Conservation (phyloP, 2,329 filamentous ascomycete genomes). For the Gyromitra esculenta region DNA sequence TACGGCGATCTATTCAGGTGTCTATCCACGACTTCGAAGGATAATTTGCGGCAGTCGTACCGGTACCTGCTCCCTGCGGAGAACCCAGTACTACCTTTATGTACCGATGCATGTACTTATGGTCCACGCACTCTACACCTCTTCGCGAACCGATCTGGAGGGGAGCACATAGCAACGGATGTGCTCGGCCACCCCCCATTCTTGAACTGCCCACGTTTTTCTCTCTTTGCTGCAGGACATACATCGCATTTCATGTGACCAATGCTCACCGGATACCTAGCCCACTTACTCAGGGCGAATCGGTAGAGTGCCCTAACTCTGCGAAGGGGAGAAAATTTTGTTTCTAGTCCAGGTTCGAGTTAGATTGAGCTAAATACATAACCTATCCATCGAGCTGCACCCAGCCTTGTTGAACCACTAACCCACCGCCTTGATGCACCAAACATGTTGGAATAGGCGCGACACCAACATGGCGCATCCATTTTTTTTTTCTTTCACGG, state of each 20-base stretch:
- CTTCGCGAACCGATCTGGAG: neutral
- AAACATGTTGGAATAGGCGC: neutral
- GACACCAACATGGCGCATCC: neutral
- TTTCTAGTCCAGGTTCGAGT: neutral
- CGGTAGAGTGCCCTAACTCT: neutral
- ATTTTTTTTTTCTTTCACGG: no score
- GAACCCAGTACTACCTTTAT: neutral
- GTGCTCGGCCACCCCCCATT: neutral
- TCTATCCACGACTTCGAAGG: neutral
- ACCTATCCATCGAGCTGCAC: neutral
- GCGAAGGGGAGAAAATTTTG: no score
- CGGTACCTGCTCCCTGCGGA: neutral
- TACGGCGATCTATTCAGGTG: no score
- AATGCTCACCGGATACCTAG: constrained; percentile 6
- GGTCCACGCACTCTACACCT: neutral
- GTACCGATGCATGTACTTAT: neutral
- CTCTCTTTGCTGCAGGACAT: neutral
- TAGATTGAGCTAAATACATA: neutral
- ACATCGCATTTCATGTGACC: neutral
- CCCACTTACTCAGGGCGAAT: neutral
- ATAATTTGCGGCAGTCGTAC: neutral
- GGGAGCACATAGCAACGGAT: neutral
- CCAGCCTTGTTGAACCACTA: neutral
- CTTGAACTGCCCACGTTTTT: constrained; percentile 18
- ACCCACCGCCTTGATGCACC: neutral